phyloP scores from a whole-genome alignment of 1,284 basidiomycete genomes.

The Heterobasidion parviporum region DNA sequence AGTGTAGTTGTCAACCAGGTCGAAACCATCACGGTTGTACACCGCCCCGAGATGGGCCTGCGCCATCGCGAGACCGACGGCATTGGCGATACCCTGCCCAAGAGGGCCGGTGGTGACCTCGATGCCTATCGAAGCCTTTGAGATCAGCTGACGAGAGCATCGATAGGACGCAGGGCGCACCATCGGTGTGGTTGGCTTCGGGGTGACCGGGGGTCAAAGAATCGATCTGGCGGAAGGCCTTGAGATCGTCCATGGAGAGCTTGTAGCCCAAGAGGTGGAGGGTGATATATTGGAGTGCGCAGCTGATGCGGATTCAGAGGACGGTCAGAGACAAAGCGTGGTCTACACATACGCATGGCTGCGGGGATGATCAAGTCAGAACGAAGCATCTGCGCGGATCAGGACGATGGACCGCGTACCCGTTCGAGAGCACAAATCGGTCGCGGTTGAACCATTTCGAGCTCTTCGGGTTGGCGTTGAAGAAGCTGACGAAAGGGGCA shows the following conservation, averaged over 20 bases:
- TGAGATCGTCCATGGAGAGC: conserved; percentile 78
- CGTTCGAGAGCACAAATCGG: conserved; percentile 82
- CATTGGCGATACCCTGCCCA: conserved; percentile 91
- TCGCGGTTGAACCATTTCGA: conserved; percentile 92
- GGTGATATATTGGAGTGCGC: conserved; percentile 79
- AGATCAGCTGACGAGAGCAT: conserved; percentile 2
- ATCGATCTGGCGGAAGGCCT: conserved; percentile 79
- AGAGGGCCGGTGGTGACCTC: conserved; percentile 97
- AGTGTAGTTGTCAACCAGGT: conserved; percentile 86
- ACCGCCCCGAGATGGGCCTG: conserved; percentile 84
- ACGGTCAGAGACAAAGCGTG: neutral
- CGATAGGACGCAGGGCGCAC: conserved; percentile 23
- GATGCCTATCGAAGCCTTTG: conserved; percentile 49
- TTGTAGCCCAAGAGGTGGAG: conserved; percentile 83
- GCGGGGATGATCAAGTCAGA: conserved; percentile 6
- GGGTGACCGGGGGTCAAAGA: conserved; percentile 91
- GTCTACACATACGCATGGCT: conserved; percentile 61
- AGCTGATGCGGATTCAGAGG: conserved; percentile 34
- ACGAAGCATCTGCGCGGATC: neutral
- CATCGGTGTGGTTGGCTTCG: conserved; percentile 83
- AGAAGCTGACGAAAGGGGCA: conserved; percentile 44
- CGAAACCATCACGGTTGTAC: conserved; percentile 85
- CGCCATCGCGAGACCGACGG: conserved; percentile 89
- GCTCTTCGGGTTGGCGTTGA: conserved; percentile 83
- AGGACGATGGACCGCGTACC: conserved; percentile 32